These are phyloP conservation scores for Auricularia cornea DNA, from an alignment of 768 basidiomycete genomes.

Conservation along the genomic window DNA sequence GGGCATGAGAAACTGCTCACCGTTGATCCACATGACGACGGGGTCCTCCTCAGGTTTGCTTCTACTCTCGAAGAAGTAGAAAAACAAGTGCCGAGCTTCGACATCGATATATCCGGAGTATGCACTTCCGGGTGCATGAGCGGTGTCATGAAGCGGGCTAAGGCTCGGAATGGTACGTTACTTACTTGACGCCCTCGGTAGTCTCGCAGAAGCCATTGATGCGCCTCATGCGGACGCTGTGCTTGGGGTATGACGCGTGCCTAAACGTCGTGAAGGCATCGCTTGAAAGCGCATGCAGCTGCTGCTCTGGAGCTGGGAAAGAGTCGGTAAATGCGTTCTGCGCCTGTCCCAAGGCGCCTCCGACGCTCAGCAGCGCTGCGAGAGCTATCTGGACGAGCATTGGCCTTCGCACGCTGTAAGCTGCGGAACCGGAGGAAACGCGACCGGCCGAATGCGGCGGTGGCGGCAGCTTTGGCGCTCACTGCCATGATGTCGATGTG, in stretches of 20 bases:
- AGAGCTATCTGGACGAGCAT: no score
- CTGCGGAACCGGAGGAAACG: no score
- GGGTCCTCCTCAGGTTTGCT: constrained; percentile 49
- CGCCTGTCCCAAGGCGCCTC: neutral
- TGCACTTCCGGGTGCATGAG: constrained; percentile 23
- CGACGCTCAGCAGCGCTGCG: neutral
- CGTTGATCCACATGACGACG: constrained; percentile 66
- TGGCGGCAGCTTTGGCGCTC: no score
- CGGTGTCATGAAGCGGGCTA: neutral
- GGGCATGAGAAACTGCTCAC: constrained; percentile 10
- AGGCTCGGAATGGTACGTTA: neutral
- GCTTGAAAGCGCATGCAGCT: neutral
- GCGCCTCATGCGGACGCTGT: neutral
- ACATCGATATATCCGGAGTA: constrained; percentile 66
- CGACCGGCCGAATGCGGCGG: no score
- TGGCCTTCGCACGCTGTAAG: no score
- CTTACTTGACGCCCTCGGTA: neutral
- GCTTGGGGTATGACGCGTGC: neutral
- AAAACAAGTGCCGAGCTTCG: constrained; percentile 54
- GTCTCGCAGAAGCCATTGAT: neutral
- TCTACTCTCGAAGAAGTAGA: constrained; percentile 71
- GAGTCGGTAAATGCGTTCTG: neutral
- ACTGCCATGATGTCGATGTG: no score
- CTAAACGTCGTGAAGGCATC: neutral
- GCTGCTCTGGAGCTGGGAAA: neutral